phyloP scores from a whole-genome alignment of 495 filamentous ascomycete species.

The Cairneyella variabilis region DNA sequence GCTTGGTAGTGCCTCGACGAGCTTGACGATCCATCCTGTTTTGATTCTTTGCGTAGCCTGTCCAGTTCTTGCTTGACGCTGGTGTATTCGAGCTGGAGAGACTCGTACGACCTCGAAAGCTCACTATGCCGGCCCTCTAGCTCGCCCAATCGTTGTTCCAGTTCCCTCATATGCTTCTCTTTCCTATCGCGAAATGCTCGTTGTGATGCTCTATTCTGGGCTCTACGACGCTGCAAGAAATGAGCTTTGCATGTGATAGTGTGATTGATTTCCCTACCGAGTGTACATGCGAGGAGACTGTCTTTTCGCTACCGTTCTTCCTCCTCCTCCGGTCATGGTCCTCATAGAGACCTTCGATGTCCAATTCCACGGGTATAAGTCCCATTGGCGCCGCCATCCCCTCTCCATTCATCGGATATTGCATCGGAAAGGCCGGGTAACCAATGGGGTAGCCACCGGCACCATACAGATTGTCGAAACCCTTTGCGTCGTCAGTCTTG shows the following conservation, averaged over 20 bases:
- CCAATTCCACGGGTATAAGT: slow-evolving; percentile 25
- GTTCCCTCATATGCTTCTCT: slow-evolving; percentile 85
- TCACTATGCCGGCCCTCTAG: slow-evolving; percentile 35
- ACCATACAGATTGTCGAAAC: slow-evolving; percentile 24
- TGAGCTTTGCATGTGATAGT: too few relatives aligned
- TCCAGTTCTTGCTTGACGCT: slow-evolving; percentile 49
- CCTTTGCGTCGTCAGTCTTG: slow-evolving; percentile 7
- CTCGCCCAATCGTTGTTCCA: slow-evolving; percentile 68
- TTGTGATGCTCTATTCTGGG: slow-evolving; percentile 64
- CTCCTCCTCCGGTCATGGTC: slow-evolving; percentile 23
- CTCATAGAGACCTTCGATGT: slow-evolving; percentile 26
- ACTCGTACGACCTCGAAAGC: slow-evolving; percentile 37
- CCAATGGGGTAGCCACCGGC: slow-evolving; percentile 14
- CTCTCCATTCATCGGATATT: slow-evolving; percentile 17
- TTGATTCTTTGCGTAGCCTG: slow-evolving; percentile 15
- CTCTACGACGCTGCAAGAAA: slow-evolving; percentile 19
- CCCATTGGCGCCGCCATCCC: slow-evolving; percentile 18
- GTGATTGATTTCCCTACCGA: too few relatives aligned
- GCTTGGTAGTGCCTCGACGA: slow-evolving; percentile 8
- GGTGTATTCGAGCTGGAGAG: slow-evolving; percentile 60
- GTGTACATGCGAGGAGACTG: slow-evolving; percentile 26
- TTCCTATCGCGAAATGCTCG: slow-evolving; percentile 95
- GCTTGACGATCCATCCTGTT: slow-evolving; percentile 3
- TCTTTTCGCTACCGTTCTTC: slow-evolving; percentile 23
- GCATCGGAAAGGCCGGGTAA: slow-evolving; percentile 23